A percentile compares a stretch with the other conserved stretches of the same genome.
Evolutionary conservation across 108 stramenopile species (phyloP).

Genomic region (Cyclotella baltica): DNA sequence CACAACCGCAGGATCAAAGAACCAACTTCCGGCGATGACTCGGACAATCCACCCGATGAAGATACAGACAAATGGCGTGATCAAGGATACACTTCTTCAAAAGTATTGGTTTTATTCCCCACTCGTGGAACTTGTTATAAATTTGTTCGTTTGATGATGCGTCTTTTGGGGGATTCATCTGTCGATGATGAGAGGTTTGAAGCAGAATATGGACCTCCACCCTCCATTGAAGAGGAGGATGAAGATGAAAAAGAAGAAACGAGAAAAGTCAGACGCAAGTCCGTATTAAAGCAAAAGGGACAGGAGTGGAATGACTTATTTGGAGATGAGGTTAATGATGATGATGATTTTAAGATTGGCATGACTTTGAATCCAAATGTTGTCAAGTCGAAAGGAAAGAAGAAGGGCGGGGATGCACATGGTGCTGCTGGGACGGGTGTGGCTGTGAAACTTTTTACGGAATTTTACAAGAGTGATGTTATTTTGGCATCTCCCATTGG

Average conservation of each 20-base stretch:
- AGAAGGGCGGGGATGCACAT: conserved; percentile 37
- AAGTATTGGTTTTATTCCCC: conserved; percentile 81
- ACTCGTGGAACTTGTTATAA: conserved; percentile 75
- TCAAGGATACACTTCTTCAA: conserved; percentile 89
- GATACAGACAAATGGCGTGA: conserved; percentile 69
- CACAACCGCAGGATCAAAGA: conserved; percentile 72
- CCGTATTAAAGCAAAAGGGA: conserved; percentile 73
- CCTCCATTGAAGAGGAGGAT: conserved; percentile 36
- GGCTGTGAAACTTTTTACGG: conserved; percentile 79
- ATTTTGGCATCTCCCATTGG: conserved; percentile 93
- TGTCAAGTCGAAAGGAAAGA: conserved; percentile 61
- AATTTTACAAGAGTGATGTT: conserved; percentile 96
- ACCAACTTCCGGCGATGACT: conserved; percentile 10
- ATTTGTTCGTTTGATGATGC: conserved; percentile 72
- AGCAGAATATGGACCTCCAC: conserved; percentile 67
- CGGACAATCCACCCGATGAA: conserved; percentile 32
- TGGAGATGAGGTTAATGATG: conserved; percentile 87
- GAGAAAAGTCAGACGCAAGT: conserved; percentile 17
- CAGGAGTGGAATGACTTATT: conserved; percentile 91
- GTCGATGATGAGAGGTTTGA: conserved; percentile 74
- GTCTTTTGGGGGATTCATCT: conserved; percentile 56
- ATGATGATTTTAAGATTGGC: conserved; percentile 96
- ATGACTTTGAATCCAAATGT: conserved; percentile 78
- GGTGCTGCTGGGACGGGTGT: conserved; percentile 53
- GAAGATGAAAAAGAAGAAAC: conserved; percentile 21